A percentile compares a stretch with the other conserved stretches of the same genome.
Conservation (phyloP, 352 stramenopile species). For the Pythium folliculosum region DNA sequence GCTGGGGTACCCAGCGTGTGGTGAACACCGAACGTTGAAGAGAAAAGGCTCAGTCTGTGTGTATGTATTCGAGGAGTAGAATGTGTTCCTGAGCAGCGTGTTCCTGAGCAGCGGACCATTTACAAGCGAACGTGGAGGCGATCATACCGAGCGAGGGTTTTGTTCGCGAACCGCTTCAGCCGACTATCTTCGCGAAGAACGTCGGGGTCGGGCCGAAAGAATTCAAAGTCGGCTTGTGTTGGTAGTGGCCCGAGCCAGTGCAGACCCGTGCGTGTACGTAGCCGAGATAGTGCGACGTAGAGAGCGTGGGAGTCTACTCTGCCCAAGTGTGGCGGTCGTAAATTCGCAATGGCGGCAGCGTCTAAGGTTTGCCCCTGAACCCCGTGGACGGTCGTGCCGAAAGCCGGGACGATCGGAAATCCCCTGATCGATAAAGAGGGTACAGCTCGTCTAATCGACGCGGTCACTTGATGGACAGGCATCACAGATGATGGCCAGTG, state of each 20-base stretch:
- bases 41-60: no score
- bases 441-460: not conserved
- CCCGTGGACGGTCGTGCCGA: conserved; percentile 29
- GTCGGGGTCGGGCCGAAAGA: not conserved
- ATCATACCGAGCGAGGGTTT: not conserved
- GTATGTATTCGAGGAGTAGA: no score
- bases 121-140: not conserved
- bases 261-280: conserved; percentile 11
- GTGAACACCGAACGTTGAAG: no score
- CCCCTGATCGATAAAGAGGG: conserved; percentile 22
- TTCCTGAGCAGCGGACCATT: no score
- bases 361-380: conserved; percentile 26
- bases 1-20: not conserved
- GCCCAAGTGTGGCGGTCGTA: conserved; percentile 11
- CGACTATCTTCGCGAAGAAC: not conserved
- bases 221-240: not conserved
- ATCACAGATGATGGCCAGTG: conserved; percentile 28
- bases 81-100: no score
- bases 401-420: conserved; percentile 29
- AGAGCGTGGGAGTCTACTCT: conserved; percentile 20
- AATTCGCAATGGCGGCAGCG: conserved; percentile 18
- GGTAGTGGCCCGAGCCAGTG: conserved; percentile 19
- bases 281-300: conserved; percentile 24
- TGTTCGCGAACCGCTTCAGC: not conserved
- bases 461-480: conserved; percentile 9